A percentile compares a stretch with the other conserved stretches of the same genome.
phyloP scores from a whole-genome alignment of 495 filamentous ascomycete species.

The Lindgomyces ingoldianus region DNA sequence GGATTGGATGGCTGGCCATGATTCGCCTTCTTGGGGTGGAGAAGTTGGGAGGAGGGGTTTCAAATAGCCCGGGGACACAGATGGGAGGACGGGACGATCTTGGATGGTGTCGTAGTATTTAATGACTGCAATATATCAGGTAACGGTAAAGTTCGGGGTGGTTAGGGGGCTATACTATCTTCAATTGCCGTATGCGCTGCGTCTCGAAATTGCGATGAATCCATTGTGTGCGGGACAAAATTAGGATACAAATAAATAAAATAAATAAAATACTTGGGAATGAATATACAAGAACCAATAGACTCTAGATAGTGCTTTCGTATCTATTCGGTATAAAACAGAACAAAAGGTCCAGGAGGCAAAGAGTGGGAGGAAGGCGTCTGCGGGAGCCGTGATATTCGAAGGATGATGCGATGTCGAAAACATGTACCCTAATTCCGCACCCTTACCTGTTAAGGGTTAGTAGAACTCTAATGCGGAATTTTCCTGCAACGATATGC shows the following conservation, averaged over 20 bases:
- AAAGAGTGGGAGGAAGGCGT: background rate
- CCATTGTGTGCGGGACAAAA: conserved; percentile 58
- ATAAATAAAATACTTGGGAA: no score
- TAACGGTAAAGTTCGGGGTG: conserved; percentile 1
- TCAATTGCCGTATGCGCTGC: conserved; percentile 83
- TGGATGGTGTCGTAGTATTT: conserved; percentile 78
- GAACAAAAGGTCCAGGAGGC: no score
- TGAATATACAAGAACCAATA: no score
- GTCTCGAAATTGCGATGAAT: conserved; percentile 76
- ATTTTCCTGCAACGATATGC: no score
- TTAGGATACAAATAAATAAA: background rate
- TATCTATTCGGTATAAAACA: no score
- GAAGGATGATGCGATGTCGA: background rate
- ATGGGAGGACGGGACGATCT: conserved; percentile 70
- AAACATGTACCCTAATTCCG: background rate
- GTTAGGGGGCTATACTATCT: conserved; percentile 62
- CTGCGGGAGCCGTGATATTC: no score
- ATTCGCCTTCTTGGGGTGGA: conserved; percentile 72
- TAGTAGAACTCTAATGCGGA: background rate
- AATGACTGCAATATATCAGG: conserved; percentile 58
- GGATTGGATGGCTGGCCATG: conserved; percentile 76
- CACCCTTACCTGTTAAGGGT: background rate
- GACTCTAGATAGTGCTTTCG: no score
- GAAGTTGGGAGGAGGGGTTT: conserved; percentile 71
- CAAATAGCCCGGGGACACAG: conserved; percentile 84